Conservation (phyloP, 805 yeast species). For the Lachancea cidri region DNA sequence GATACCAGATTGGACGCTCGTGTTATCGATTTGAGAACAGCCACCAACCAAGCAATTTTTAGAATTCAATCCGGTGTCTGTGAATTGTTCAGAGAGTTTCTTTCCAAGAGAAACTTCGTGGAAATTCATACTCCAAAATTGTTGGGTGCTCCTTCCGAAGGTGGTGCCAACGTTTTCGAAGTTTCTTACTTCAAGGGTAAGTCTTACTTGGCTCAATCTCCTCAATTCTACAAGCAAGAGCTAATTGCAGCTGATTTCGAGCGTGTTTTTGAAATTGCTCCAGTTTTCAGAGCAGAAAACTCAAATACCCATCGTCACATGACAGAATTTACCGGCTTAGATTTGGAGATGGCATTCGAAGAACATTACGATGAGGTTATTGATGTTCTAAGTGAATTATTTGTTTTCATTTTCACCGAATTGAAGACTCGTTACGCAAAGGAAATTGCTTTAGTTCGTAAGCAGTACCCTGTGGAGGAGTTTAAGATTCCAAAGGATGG, state of each 20-base stretch:
- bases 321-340: conserved; percentile 98
- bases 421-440: conserved; percentile 71
- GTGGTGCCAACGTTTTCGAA: conserved; percentile 96
- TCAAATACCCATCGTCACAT: conserved; percentile 98
- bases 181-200: conserved; percentile 87
- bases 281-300: conserved; percentile 98
- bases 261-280: conserved; percentile 92
- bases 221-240: conserved; percentile 97
- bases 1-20: conserved; percentile 94
- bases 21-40: conserved; percentile 94
- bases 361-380: conserved; percentile 94
- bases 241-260: conserved; percentile 97
- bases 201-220: conserved; percentile 95
- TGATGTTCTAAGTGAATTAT: conserved; percentile 60
- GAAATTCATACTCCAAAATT: conserved; percentile 97
- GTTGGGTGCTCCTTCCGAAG: conserved; percentile 93
- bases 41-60: conserved; percentile 96
- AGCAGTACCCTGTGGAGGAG: conserved; percentile 96
- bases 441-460: conserved; percentile 86
- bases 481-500: conserved; percentile 92
- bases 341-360: conserved; percentile 96
- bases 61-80: conserved; percentile 88
- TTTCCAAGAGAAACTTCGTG: conserved; percentile 59
- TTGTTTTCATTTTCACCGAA: conserved; percentile 82
- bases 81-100: conserved; percentile 82